Conservation (phyloP, 345 rosid genomes). For the Sonneratia alba region DNA sequence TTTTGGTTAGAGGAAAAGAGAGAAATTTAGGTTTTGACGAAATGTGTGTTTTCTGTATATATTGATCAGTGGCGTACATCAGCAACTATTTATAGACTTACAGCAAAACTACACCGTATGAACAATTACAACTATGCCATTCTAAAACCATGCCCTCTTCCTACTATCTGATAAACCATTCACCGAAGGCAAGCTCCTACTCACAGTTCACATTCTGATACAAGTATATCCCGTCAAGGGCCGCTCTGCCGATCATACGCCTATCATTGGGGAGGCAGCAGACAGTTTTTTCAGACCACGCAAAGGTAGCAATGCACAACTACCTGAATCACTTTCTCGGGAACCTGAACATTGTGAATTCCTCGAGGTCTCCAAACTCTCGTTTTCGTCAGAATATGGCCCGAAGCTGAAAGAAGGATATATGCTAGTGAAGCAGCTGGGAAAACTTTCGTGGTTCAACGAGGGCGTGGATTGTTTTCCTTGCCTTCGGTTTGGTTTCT, state of each 20-base stretch:
- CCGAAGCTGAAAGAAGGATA: constrained; percentile 87
- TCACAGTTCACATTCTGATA: no score
- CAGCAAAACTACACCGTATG: no score
- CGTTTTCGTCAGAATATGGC: constrained; percentile 77
- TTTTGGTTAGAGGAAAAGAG: no score
- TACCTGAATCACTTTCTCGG: constrained; percentile 84
- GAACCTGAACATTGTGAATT: constrained; percentile 78
- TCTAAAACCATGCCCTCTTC: no score
- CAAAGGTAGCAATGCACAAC: constrained; percentile 79
- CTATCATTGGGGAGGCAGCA: constrained; percentile 64
- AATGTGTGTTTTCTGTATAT: no score
- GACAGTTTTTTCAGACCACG: constrained; percentile 40
- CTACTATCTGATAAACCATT: no score
- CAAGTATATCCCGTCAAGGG: constrained; percentile 65
- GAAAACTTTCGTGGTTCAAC: constrained; percentile 23
- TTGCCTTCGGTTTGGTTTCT: constrained; percentile 43
- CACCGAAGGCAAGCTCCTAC: no score
- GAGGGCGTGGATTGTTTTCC: constrained; percentile 29
- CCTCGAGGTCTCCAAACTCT: constrained; percentile 79
- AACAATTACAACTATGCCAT: no score
- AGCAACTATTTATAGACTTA: no score
- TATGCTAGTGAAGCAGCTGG: constrained; percentile 58
- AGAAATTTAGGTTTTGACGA: no score
- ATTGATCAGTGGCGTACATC: no score
- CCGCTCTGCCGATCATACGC: constrained; percentile 66